Evolutionary conservation across 257 asterid genomes (phyloP).

Genomic region (Solanum pinnatisectum): DNA sequence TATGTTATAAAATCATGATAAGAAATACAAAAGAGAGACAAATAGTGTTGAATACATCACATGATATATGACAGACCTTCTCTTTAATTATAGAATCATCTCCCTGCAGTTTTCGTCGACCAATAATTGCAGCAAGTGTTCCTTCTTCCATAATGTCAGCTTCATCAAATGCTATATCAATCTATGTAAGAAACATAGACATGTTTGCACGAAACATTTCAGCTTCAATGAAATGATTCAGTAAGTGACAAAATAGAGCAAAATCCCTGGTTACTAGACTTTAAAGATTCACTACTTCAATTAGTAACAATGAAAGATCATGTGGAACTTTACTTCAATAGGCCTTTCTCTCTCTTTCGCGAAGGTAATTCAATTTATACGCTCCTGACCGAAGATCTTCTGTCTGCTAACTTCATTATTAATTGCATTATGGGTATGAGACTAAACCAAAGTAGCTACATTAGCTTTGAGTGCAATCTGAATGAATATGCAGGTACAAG

Average conservation of each 20-base stretch:
- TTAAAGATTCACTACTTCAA: neutral
- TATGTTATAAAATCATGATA: constrained; percentile 12
- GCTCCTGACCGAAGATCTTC: neutral
- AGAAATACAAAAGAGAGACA: neutral
- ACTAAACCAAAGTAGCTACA: neutral
- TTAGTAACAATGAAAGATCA: neutral
- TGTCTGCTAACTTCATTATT: neutral
- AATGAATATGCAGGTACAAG: neutral
- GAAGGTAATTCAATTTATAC: neutral
- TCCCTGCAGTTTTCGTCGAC: constrained; percentile 53
- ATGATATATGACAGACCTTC: constrained; percentile 35
- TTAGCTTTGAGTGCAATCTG: neutral
- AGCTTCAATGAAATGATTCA: neutral
- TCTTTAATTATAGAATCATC: constrained; percentile 64
- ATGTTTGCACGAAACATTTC: neutral
- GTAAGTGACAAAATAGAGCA: neutral
- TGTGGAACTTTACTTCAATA: neutral
- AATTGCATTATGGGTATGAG: neutral
- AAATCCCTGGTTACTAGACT: neutral
- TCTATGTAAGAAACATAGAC: constrained; percentile 7
- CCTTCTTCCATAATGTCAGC: constrained; percentile 67
- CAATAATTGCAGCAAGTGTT: constrained; percentile 53
- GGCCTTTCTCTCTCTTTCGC: neutral
- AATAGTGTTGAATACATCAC: neutral
- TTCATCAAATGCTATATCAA: constrained; percentile 58